Evolutionary conservation across 345 rosid species (phyloP), one percentile per base, ranked within the genome.

Genomic region (Reutealis trisperma): DNA sequence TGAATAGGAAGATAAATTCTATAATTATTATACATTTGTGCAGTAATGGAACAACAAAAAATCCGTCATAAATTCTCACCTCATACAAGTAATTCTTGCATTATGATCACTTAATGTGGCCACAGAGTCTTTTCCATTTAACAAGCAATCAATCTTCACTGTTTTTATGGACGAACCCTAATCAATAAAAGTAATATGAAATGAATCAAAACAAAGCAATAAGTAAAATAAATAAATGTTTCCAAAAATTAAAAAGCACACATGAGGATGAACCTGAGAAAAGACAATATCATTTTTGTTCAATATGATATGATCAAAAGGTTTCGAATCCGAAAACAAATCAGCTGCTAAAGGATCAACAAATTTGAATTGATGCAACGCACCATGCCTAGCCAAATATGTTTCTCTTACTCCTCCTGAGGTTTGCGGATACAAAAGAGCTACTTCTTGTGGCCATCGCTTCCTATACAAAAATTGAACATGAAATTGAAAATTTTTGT

Each of bases 61-160:
- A 45, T 25, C 63, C 37, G 49, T 51, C 42, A 55, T n/a, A 72
- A 42, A 59, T 25, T 62, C 83, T 82, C 61, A 89, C 93, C 96
- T 87, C 89, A 89, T 91, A 77, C 88, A 87, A 76, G 93, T 88
- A 70, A 91, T 84, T 82, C 91, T 87, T 8, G 93, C 91, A 22
- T 82, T 87, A 75, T 91, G 96, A 81, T 80, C 91, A 52, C 16
- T 71, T 54, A 78, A 75, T 16, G 55, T 32, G 41, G 60, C 22
- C 47, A 42, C 13, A 30, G 85, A 74, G 52, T 74, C 81, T 44
- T 62, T 63, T 57, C 79, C 83, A 9, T 65, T 60, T 7, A 75
- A 60, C 77, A 72, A 76, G 73, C 57, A 60, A 60, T 72, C 66
- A 0, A 81, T 78, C 57, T 81, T 83, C 66, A 78, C 42, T 65